These are phyloP conservation scores for Cruciata laevipes DNA, from an alignment of 257 asterid species.

Conservation along the genomic window DNA sequence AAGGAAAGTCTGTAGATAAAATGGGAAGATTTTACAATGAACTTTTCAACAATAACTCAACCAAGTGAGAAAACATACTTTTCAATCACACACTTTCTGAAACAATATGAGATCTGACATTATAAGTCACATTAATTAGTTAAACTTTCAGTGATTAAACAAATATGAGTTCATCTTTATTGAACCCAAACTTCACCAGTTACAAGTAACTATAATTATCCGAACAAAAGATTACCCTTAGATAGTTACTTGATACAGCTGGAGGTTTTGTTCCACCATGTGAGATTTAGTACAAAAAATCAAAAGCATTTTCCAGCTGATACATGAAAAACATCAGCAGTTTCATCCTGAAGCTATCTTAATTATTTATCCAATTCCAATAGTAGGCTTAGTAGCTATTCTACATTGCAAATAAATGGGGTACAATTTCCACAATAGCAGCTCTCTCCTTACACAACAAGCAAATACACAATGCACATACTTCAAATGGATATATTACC, in stretches of 20 bases:
- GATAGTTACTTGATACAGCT: too few species aligned
- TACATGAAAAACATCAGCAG: neutral
- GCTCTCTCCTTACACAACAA: neutral
- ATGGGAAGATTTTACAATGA: neutral
- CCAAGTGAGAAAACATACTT: neutral
- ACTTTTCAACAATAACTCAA: neutral
- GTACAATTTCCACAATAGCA: neutral
- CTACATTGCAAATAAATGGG: neutral
- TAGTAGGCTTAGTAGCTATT: neutral
- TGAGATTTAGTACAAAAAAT: too few species aligned
- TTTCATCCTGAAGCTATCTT: neutral
- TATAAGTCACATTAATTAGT: too few species aligned
- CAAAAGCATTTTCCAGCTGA: too few species aligned
- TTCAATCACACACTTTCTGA: neutral
- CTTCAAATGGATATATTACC: constrained; percentile 28
- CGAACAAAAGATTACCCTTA: neutral
- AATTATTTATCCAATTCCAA: too few species aligned
- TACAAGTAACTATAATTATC: neutral
- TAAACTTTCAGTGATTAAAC: neutral
- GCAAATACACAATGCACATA: neutral
- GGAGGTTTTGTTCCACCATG: too few species aligned
- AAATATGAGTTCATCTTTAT: neutral
- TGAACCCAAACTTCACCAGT: neutral
- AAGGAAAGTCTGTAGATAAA: too few species aligned
- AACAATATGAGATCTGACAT: neutral